These are phyloP conservation scores for Pseudozyma sp. DNA, from an alignment of 1,284 basidiomycete species.

Conservation along the genomic window DNA sequence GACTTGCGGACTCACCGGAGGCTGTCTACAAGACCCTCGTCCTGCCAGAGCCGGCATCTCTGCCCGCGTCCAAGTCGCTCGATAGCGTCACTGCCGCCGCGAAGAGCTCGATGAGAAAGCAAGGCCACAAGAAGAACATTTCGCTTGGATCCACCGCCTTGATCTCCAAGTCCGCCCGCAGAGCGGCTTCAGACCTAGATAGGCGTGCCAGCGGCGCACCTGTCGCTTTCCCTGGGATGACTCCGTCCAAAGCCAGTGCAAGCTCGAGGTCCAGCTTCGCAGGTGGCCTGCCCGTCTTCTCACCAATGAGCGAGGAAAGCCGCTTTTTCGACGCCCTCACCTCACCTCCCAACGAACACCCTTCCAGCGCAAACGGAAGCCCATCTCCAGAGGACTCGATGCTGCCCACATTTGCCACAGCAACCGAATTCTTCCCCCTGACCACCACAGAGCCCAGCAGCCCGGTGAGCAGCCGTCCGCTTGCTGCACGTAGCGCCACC, in stretches of 20 bases:
- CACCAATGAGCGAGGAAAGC: conserved; percentile 28
- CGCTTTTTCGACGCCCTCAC: conserved; percentile 37
- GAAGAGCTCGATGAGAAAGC: neutral
- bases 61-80: conserved; percentile 32
- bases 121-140: conserved; percentile 31
- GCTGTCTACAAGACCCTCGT: conserved; percentile 33
- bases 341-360: conserved; percentile 19
- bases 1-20: conserved; percentile 39
- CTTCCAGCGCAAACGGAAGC: conserved; percentile 1
- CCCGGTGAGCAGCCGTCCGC: conserved; percentile 6
- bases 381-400: conserved; percentile 16
- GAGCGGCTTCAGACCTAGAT: conserved; percentile 28
- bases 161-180: conserved; percentile 28
- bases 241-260: conserved; percentile 5
- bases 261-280: conserved; percentile 17
- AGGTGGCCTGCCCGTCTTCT: conserved; percentile 15
- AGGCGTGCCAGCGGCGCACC: conserved; percentile 20
- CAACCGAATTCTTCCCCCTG: conserved; percentile 16
- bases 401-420: conserved; percentile 28
- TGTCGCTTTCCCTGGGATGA: conserved; percentile 2
- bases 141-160: conserved; percentile 32
- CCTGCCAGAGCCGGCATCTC: conserved; percentile 2
- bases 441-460: conserved; percentile 3
- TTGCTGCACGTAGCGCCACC: conserved; percentile 1
- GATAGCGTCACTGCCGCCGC: conserved; percentile 9